Evolutionary conservation across 2,329 filamentous ascomycete species (phyloP), one percentile per base, ranked within the genome.

Genomic region (Lachnellula occidentalis): DNA sequence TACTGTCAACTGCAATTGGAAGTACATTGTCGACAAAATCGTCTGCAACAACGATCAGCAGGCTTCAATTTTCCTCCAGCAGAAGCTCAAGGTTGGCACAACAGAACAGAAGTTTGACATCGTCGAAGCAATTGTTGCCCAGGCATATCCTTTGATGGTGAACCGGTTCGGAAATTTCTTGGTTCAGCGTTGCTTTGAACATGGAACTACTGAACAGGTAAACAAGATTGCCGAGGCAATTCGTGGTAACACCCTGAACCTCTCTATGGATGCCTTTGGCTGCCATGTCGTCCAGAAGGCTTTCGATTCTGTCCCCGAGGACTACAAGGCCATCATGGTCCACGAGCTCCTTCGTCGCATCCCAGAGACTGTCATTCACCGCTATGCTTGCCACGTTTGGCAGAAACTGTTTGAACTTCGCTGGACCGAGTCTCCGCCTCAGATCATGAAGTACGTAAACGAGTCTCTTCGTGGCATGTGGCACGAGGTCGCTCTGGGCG

Each of bases 21-120:
- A 94, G 74, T 96, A 96, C 70, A 96, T 99, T 64, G 94, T 99
- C 53, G 92, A 99, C 76, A 97, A 97, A 78, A 99, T 99, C 69
- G 92, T 99, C 62, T 95, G 90, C 81, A 96, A 92, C 76, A 97
- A 99, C 71, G 94, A 99, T 69, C 94, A 99, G 72, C 94, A 99
- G 73, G 94, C 95, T 9, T 99, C 94, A 2, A 97, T 99, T 66
- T 99, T 99, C 73, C 78, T 99, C 45, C 94, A 99, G 71, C 94
- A 99, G 74, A 99, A 99, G 76, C 87, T 99, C 64, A 99, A 99
- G 75, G 88, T 96, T 58, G 92, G 92, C 56, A 96, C 92, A 4
- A 80, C 86, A 0, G 92, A 97, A 67, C 94, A 97, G 71, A 99
- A 97, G 73, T 95, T 90, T 66, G 92, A 96, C 62, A 97, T 99